Percentiles rank a stretch among this genome's conserved stretches.
Conservation (phyloP, 768 basidiomycete species). For the Leucosporidium creatinivorum region DNA sequence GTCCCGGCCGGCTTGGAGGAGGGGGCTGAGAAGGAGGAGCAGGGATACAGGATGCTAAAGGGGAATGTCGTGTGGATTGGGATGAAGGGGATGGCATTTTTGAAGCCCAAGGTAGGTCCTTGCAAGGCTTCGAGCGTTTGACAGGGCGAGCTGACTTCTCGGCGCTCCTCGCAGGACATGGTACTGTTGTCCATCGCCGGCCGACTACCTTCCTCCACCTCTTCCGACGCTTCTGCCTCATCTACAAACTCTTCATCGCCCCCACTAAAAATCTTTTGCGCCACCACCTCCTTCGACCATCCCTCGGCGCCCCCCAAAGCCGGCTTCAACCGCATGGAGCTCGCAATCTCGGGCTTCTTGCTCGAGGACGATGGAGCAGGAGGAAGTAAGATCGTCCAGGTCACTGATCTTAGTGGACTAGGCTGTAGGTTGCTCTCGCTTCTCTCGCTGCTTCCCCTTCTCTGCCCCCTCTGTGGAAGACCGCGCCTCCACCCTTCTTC, state of each 20-base stretch:
- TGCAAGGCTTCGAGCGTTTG: no score
- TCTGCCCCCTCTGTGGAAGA: no score
- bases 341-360: conserved; percentile 33
- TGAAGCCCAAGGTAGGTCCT: conserved; percentile 29
- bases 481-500: no score
- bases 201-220: conserved; percentile 6
- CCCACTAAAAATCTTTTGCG: conserved; percentile 15
- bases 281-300: conserved; percentile 30
- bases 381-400: conserved; percentile 31
- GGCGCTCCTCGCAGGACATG: conserved; percentile 20
- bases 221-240: not conserved
- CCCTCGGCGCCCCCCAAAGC: conserved; percentile 7
- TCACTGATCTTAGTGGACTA: conserved; percentile 33
- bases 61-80: conserved; percentile 29
- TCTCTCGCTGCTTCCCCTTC: not conserved
- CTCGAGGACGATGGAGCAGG: conserved; percentile 28
- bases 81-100: conserved; percentile 34
- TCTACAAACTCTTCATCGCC: not conserved
- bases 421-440: conserved; percentile 21
- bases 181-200: conserved; percentile 34
- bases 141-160: not conserved
- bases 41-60: no score
- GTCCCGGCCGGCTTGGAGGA: not conserved
- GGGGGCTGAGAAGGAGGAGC: not conserved
- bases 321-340: conserved; percentile 33